Conservation (phyloP, 1,284 basidiomycete genomes). For the Cutaneotrichosporon mucoides region DNA sequence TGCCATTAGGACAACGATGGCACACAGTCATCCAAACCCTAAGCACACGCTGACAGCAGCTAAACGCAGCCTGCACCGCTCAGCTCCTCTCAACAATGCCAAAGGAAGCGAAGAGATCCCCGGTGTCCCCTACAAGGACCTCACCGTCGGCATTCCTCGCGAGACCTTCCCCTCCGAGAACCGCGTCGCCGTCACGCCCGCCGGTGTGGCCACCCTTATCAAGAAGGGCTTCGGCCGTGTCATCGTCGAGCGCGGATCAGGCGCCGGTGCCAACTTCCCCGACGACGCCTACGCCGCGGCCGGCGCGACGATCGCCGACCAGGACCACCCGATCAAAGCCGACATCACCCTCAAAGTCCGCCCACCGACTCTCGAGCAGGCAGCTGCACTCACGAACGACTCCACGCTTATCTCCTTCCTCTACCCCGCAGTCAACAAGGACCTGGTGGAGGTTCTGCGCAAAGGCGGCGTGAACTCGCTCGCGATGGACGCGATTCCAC, state of each 20-base stretch:
- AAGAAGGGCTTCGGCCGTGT: conserved; percentile 75
- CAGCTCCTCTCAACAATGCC: background rate
- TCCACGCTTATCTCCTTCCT: conserved; percentile 77
- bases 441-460: conserved; percentile 63
- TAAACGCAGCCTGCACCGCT: background rate
- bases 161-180: conserved; percentile 70
- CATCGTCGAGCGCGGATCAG: conserved; percentile 68
- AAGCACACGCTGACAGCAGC: background rate
- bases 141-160: conserved; percentile 70
- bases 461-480: conserved; percentile 63
- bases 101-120: background rate
- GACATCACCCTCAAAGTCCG: conserved; percentile 80
- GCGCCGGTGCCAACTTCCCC: conserved; percentile 66
- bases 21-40: too few relatives aligned
- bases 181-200: conserved; percentile 72
- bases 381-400: conserved; percentile 60
- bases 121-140: conserved; percentile 64
- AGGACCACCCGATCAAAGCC: conserved; percentile 52
- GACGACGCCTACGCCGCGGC: conserved; percentile 71
- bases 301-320: conserved; percentile 66
- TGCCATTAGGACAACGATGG: too few relatives aligned
- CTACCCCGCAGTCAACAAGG: conserved; percentile 73
- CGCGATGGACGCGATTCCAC: conserved; percentile 80
- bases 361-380: conserved; percentile 58
- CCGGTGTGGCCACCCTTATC: conserved; percentile 64